Evolutionary conservation across 305 asterid species (phyloP).

Genomic region (Stenogyne calaminthoides): DNA sequence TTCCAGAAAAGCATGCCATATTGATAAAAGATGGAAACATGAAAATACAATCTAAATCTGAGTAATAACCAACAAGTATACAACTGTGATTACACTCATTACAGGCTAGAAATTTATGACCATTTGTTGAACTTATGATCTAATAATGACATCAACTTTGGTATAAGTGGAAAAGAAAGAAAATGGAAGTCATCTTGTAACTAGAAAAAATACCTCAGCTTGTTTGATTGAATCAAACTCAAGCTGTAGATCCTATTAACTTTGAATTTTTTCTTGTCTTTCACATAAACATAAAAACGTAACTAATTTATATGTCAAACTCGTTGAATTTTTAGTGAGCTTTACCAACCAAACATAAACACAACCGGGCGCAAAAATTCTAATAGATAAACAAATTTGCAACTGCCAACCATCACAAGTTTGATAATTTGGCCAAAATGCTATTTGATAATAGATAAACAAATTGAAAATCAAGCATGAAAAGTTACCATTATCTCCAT

Average conservation of each 20-base stretch:
- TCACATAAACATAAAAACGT: constrained; percentile 5
- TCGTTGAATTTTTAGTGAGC: no score
- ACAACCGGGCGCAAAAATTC: no score
- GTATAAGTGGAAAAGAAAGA: not conserved
- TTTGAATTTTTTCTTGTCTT: not conserved
- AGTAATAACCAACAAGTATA: constrained; percentile 16
- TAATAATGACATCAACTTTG: constrained; percentile 7
- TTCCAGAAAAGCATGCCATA: constrained; percentile 7
- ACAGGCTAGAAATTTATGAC: not conserved
- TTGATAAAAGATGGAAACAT: not conserved
- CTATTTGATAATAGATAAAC: no score
- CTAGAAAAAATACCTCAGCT: not conserved
- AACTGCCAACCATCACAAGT: no score
- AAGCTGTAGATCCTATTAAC: not conserved
- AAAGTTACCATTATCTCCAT: no score
- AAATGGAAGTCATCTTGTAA: not conserved
- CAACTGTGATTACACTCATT: constrained; percentile 3
- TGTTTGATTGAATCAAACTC: not conserved
- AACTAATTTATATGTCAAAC: no score
- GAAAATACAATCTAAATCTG: constrained; percentile 12
- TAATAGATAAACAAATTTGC: no score
- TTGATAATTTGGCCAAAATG: no score
- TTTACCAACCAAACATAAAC: no score
- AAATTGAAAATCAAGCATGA: no score
- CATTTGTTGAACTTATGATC: not conserved